Base-by-base conservation (phyloP, 139 green algal species). In the Astrephomene gubernaculifera region DNA sequence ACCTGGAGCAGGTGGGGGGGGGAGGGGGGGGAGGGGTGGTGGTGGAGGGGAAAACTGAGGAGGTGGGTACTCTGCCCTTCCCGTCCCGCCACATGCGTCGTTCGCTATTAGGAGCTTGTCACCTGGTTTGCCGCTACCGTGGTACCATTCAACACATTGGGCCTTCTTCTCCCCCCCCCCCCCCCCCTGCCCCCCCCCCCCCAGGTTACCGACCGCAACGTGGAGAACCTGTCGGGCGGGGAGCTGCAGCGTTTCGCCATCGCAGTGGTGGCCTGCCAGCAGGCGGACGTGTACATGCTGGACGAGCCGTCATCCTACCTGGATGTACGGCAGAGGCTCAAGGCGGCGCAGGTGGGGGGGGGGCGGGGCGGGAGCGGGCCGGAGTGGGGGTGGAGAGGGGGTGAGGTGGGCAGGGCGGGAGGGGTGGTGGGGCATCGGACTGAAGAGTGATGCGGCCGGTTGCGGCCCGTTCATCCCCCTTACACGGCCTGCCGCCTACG, bases 201-300 rank as follows among this genome's bases (percentile, higher is more conserved):
- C 3, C 90, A 98, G 91, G 96, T 99, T 83, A 90, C 94, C 22
- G 96, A 99, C 88, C 95, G 97, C 83, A 95, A 99, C 76, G 97
- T 99, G 63, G 96, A 98, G 89, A 92, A 98, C 86, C 85, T 99
- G 83, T 98, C 94, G 1, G 97, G 97, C 35, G 97, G 97, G 0
- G 97, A 99, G 93, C 94, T 99, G 88, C 97, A 99, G 94, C 94
- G 97, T 54, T 99, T 99, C 95, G 97, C 97, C 63, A 99, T 99
- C 44, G 97, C 94, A 0, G 95, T 99, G 44, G 95, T 99, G 80
- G 96, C 95, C 14, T 86, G 79, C 85, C 85, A 88, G 78, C 43
- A 93, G 73, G 97, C 95, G 0, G 95, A 99, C 82, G 93, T 99
- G 71, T 99, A 99, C 93, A 99, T 99, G 97, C 95, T 99, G 78